These are phyloP conservation scores for Davidsoniella virescens DNA, from an alignment of 2,329 filamentous ascomycete genomes.

Conservation along the genomic window DNA sequence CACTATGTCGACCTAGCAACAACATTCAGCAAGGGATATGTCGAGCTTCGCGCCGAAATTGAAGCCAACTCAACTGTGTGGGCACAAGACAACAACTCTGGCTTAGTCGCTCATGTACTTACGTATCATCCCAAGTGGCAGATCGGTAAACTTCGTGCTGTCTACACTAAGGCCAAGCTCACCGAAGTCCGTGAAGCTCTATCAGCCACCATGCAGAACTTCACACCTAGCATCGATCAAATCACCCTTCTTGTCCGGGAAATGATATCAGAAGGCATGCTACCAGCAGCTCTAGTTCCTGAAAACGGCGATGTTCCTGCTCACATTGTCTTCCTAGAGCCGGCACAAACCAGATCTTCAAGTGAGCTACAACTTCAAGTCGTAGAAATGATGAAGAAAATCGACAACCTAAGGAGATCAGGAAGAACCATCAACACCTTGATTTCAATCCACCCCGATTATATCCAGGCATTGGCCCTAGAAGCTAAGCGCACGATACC, in stretches of 20 bases:
- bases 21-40: constrained; percentile 40
- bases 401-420: constrained; percentile 30
- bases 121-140: constrained; percentile 59
- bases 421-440: constrained; percentile 37
- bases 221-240: constrained; percentile 26
- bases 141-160: constrained; percentile 53
- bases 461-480: constrained; percentile 30
- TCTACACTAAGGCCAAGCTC: constrained; percentile 48
- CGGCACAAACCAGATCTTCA: constrained; percentile 14
- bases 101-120: constrained; percentile 53
- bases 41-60: constrained; percentile 44
- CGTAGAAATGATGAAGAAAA: constrained; percentile 23
- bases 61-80: constrained; percentile 42
- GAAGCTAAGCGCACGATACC: constrained; percentile 26
- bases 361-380: constrained; percentile 27
- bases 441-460: constrained; percentile 39
- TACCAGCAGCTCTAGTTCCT: constrained; percentile 35
- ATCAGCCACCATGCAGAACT: constrained; percentile 31
- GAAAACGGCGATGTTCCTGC: constrained; percentile 23
- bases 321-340: constrained; percentile 35
- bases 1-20: constrained; percentile 56
- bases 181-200: constrained; percentile 35
- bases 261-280: constrained; percentile 40
- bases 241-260: constrained; percentile 30
- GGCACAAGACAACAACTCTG: constrained; percentile 54